Evolutionary conservation across 1,284 basidiomycete genomes (phyloP), one percentile per base, ranked within the genome.

Genomic region (Papiliotrema fonsecae): DNA sequence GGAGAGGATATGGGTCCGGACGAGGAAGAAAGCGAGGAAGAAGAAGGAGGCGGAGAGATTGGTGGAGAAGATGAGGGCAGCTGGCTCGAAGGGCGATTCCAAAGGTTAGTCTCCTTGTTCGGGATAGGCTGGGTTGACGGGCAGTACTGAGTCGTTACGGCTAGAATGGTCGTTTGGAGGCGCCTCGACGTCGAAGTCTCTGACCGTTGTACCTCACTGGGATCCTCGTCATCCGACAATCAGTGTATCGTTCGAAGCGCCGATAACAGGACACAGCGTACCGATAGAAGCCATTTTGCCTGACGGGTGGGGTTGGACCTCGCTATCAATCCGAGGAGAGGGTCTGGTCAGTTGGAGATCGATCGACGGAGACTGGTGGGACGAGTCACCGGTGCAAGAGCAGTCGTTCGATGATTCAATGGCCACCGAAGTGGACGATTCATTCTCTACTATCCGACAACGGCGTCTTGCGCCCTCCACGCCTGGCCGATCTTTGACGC

Each of bases 51-150:
- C 46, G 6, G 52, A 50, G 50, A 48, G 2, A 45, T 42, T 35
- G 55, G 49, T 7, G 57, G 54, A 5, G 61, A 57, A 13, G 53
- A 55, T 11, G 57, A 50, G 4, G 59, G 60, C n/a, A 60, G 55
- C 45, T 65, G 64, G 66, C 56, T 72, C 0, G 61, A 65, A 30
- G 69, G 69, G 2, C 44, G 64, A 32, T 72, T 70, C 43, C 66
- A 64, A 35, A 64, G 63, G 68, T 67, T 28, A 43, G 59, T 52
- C 18, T 22, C 14, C 13, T 19, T 13, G 24, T 18, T 3, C 25
- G 32, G 44, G 31, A 25, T 27, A 34, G n/a, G 10, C 24, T 24
- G 51, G 58, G 28, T 57, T 47, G 13, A 9, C 22, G 7, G n/a
- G 6, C 40, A 70, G 69, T 26, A 68, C 69, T 24, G 63, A 68